phyloP scores from a whole-genome alignment of 257 asterid species.

The Lithospermum erythrorhizon region DNA sequence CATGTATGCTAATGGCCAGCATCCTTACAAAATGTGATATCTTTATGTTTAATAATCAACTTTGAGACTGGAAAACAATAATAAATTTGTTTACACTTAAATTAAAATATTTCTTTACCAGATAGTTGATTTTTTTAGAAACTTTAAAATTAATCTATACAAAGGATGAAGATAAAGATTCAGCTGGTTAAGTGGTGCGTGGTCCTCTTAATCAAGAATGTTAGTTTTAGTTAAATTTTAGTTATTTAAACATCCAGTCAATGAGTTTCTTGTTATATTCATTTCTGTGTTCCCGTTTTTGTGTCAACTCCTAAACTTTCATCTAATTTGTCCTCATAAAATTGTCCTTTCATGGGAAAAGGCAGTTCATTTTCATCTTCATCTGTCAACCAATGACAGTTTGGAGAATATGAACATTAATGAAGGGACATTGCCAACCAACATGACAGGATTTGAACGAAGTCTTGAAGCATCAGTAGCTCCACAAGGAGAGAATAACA shows the following conservation, averaged over 20 bases:
- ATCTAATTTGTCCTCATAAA: not conserved
- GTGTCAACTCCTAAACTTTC: conserved; percentile 7
- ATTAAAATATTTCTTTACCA: too few relatives aligned
- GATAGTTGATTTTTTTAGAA: not conserved
- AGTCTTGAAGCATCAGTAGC: conserved; percentile 22
- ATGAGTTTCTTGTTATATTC: not conserved
- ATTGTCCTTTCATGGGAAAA: conserved; percentile 20
- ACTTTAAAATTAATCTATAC: not conserved
- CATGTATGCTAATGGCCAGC: not conserved
- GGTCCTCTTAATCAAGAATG: not conserved
- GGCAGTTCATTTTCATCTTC: conserved; percentile 52
- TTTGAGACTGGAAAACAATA: not conserved
- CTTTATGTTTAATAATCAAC: not conserved
- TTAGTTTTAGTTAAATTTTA: not conserved
- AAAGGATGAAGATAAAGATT: not conserved
- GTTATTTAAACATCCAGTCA: not conserved
- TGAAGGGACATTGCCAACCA: conserved; percentile 23
- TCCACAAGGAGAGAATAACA: conserved; percentile 18
- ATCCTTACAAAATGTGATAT: conserved; percentile 6
- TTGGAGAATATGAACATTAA: conserved; percentile 23
- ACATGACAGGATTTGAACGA: conserved; percentile 14
- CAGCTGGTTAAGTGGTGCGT: not conserved
- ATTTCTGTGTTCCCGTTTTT: conserved; percentile 4
- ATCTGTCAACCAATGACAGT: conserved; percentile 37
- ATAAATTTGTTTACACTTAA: too few relatives aligned